Evolutionary conservation across 2,329 filamentous ascomycete genomes (phyloP).

Genomic region (Aureobasidium sp.): DNA sequence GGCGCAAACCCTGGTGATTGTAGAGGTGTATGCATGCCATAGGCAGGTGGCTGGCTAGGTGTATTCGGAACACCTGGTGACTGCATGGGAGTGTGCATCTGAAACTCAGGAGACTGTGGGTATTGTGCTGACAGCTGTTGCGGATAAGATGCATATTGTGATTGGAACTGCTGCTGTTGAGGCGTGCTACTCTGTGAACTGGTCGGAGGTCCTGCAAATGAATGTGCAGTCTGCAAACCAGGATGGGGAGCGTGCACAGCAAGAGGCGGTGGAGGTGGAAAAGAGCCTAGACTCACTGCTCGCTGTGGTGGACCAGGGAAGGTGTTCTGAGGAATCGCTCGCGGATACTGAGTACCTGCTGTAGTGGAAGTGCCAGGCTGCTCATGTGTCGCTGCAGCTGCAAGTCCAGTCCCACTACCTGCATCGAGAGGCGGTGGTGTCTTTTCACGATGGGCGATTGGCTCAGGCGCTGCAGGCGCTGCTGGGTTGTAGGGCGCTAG

Average conservation of each 20-base stretch:
- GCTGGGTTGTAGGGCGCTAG: slow-evolving; percentile 75
- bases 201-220: slow-evolving; percentile 19
- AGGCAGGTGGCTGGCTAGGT: slow-evolving; percentile 29
- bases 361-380: slow-evolving; percentile 22
- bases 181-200: slow-evolving; percentile 20
- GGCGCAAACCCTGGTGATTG: slow-evolving; percentile 24
- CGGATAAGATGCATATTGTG: slow-evolving; percentile 30
- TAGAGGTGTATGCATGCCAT: slow-evolving; percentile 32
- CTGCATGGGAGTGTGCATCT: slow-evolving; percentile 17
- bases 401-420: slow-evolving; percentile 42
- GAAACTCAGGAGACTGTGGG: slow-evolving; percentile 17
- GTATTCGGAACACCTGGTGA: slow-evolving; percentile 24
- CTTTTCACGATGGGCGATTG: slow-evolving; percentile 67
- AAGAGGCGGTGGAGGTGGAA: slow-evolving; percentile 30
- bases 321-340: slow-evolving; percentile 10
- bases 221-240: slow-evolving; percentile 12
- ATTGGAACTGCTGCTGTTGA: slow-evolving; percentile 18
- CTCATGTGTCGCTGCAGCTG: slow-evolving; percentile 34
- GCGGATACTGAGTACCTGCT: slow-evolving; percentile 18
- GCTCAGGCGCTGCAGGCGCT: slow-evolving; percentile 66
- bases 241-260: slow-evolving; percentile 15
- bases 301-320: slow-evolving; percentile 37
- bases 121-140: slow-evolving; percentile 16
- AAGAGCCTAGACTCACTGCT: slow-evolving; percentile 21
- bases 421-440: slow-evolving; percentile 68